These are phyloP conservation scores for Penicillium roqueforti DNA, from an alignment of 495 filamentous ascomycete species.

Conservation along the genomic window DNA sequence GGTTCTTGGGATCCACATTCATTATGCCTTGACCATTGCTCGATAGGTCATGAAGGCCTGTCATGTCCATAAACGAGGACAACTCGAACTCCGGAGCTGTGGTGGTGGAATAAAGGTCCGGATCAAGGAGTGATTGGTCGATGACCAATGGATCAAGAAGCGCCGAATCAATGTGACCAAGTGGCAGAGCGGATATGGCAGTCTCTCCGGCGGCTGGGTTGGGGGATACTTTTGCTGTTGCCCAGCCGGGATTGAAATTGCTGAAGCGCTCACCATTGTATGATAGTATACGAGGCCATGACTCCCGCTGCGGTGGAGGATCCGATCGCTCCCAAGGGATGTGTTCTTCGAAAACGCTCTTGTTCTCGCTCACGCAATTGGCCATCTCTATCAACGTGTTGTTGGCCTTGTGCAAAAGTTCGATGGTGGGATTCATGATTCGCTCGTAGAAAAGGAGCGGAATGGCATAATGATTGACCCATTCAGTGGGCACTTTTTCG, in stretches of 20 bases:
- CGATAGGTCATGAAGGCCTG: too few species aligned
- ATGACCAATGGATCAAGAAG: not conserved
- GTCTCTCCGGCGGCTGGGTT: not conserved
- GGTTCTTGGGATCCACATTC: not conserved
- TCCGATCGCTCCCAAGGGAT: not conserved
- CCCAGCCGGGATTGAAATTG: slow-evolving; percentile 1
- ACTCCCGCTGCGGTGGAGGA: not conserved
- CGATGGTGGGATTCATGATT: slow-evolving; percentile 25
- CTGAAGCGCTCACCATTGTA: slow-evolving; percentile 5
- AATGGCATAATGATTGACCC: slow-evolving; percentile 14
- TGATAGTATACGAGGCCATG: slow-evolving; percentile 6
- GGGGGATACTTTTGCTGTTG: not conserved
- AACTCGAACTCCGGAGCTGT: not conserved
- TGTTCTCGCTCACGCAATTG: not conserved
- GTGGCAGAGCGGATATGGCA: not conserved
- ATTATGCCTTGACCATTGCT: not conserved
- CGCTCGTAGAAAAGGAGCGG: slow-evolving; percentile 38
- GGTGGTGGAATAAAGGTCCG: not conserved
- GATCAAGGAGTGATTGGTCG: not conserved
- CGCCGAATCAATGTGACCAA: not conserved
- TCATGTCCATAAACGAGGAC: not conserved
- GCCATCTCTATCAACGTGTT: slow-evolving; percentile 12
- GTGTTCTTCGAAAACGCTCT: not conserved
- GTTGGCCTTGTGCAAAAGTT: slow-evolving; percentile 12
- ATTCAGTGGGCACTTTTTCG: slow-evolving; percentile 27